Percentiles rank a stretch among this genome's conserved stretches.
Evolutionary conservation across 2,329 filamentous ascomycete species (phyloP).

Genomic region (Aspergillus tamarii): DNA sequence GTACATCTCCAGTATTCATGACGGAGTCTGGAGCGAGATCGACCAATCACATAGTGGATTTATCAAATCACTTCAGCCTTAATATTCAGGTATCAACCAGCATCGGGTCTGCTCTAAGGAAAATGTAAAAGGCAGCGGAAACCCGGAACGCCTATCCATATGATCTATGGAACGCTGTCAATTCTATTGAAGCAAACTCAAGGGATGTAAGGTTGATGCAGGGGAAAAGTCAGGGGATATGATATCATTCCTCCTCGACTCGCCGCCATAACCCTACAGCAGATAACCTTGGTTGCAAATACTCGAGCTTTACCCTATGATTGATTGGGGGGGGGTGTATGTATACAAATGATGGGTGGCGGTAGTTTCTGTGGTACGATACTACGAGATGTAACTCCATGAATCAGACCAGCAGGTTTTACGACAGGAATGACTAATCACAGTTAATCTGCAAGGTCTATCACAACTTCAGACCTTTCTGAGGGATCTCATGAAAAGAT

Average conservation of each 20-base stretch:
- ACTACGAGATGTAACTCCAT: background rate
- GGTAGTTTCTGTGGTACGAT: background rate
- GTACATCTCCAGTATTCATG: background rate
- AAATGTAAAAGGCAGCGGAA: background rate
- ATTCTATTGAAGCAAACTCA: slow-evolving; percentile 14
- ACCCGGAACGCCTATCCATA: background rate
- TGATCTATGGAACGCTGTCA: slow-evolving; percentile 6
- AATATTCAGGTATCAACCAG: background rate
- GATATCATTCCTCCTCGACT: slow-evolving; percentile 14
- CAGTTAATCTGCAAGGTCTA: background rate
- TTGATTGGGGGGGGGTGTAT: background rate
- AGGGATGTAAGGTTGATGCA: slow-evolving; percentile 20
- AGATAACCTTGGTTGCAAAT: background rate
- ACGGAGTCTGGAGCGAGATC: background rate
- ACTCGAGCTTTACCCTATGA: background rate
- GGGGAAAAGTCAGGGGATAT: slow-evolving; percentile 15
- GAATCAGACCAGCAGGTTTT: slow-evolving; percentile 1
- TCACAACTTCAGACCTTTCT: background rate
- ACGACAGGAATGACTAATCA: background rate
- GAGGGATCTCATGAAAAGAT: background rate
- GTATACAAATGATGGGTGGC: background rate
- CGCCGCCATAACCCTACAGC: background rate
- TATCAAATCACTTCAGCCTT: slow-evolving; percentile 31
- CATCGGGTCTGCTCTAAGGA: background rate
- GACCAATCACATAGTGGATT: slow-evolving; percentile 32